Conservation (phyloP, 139 green algal species). For the Coccomyxa sp. region DNA sequence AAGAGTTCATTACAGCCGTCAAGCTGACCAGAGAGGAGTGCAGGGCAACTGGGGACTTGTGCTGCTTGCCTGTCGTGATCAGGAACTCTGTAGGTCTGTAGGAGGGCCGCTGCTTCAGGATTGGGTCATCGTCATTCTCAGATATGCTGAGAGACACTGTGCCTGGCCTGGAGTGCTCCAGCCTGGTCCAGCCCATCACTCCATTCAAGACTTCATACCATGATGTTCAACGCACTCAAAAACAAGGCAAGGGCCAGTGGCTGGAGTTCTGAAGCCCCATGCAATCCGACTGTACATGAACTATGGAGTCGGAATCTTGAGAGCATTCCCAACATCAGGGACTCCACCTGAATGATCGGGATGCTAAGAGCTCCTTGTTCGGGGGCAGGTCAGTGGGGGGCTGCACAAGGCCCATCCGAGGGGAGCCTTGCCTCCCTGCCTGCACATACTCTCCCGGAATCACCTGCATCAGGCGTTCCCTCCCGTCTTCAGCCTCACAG, state of each 20-base stretch:
- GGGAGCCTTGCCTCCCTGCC: slow-evolving; percentile 33
- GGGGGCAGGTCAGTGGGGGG: slow-evolving; percentile 5
- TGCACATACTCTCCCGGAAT: slow-evolving; percentile 56
- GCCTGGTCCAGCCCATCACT: slow-evolving; percentile 16
- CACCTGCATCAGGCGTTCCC: slow-evolving; percentile 6
- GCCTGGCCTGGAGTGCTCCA: slow-evolving; percentile 37
- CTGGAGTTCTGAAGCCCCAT: background rate
- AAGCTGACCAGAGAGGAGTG: background rate
- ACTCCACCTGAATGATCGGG: slow-evolving; percentile 8
- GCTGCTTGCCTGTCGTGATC: slow-evolving; percentile 15
- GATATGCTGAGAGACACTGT: slow-evolving; percentile 53
- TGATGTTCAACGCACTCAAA: background rate
- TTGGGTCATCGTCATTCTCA: slow-evolving; percentile 58
- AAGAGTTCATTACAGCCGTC: background rate
- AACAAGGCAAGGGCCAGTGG: background rate
- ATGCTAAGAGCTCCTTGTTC: slow-evolving; percentile 6
- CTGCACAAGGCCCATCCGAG: slow-evolving; percentile 40
- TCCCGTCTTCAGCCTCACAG: too few relatives aligned
- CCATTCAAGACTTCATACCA: background rate
- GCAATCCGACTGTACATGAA: background rate
- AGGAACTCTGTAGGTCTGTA: slow-evolving; percentile 17
- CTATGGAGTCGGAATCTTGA: too few relatives aligned
- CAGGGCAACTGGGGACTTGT: background rate
- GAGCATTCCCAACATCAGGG: background rate
- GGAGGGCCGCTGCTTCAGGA: background rate